Conservation (phyloP, 1,284 basidiomycete species). For the Flammula alnicola region DNA sequence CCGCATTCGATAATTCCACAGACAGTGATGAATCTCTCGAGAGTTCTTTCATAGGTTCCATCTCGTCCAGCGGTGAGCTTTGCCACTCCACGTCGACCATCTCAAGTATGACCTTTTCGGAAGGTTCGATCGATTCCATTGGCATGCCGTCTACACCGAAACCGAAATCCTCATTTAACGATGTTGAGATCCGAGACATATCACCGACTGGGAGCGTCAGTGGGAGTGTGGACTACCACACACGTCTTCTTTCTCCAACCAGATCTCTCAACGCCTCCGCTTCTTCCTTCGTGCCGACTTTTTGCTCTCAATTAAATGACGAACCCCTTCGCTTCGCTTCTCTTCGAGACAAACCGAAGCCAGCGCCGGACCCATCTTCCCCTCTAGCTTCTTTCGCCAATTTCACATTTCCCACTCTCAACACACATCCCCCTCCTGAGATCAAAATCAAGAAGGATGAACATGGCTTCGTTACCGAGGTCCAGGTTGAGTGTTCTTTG, state of each 20-base stretch:
- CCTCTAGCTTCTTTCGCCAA: conserved; percentile 33
- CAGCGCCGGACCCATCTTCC: conserved; percentile 16
- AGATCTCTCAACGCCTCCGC: conserved; percentile 46
- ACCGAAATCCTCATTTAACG: conserved; percentile 29
- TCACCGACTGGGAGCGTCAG: conserved; percentile 32
- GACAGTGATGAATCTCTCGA: conserved; percentile 30
- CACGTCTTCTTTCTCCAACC: conserved; percentile 31
- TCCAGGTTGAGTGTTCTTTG: conserved; percentile 28
- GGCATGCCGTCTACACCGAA: conserved; percentile 44
- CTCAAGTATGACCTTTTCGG: conserved; percentile 39
- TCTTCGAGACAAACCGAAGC: conserved; percentile 24
- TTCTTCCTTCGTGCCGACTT: conserved; percentile 45
- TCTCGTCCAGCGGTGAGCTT: conserved; percentile 32
- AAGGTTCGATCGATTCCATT: conserved; percentile 37
- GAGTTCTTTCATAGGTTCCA: conserved; percentile 28
- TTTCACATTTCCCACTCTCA: conserved; percentile 45
- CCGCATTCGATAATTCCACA: conserved; percentile 23
- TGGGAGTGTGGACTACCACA: conserved; percentile 22
- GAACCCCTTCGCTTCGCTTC: conserved; percentile 28
- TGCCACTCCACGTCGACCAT: conserved; percentile 39
- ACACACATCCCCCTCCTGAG: conserved; percentile 32
- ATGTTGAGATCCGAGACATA: conserved; percentile 35
- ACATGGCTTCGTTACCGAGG: conserved; percentile 45
- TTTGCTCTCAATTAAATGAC: conserved; percentile 26
- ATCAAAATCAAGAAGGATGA: conserved; percentile 47